Evolutionary conservation across 768 basidiomycete species (phyloP), one percentile per base, ranked within the genome.

Genomic region (Naematelia aurantialba): DNA sequence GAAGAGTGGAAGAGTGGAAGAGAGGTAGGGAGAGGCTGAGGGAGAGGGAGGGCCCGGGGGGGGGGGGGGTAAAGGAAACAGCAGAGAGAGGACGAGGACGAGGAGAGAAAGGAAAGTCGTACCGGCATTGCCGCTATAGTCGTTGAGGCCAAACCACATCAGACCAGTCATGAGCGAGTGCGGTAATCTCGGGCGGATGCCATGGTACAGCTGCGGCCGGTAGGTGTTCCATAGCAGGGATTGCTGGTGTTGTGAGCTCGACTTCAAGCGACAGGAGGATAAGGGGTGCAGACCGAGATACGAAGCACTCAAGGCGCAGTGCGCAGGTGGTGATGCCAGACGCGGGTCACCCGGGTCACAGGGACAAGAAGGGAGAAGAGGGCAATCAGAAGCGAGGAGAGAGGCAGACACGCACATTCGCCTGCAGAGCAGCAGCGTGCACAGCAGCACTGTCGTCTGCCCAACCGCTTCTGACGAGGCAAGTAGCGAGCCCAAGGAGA

Each of bases 121-220:
- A 63, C 80, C 70, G 19, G 63, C 59, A 57, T 76, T 74, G 0
- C 89, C 87, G 70, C 85, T 81, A 71, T 85, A 96, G 78, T 94
- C 83, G 39, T 89, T 85, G 5, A 89, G 86, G 27, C 92, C 89
- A 74, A 89, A 91, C 93, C 93, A 97, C 77, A 94, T 84, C 30
- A 98, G 83, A 12, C 93, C 93, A 1, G 89, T 90, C 85, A 92
- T 83, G 25, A 97, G 82, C n/a, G 89, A 90, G 67, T 89, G 85
- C 0, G 92, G 91, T 62, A 90, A 79, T 45, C 87, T 82, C 12
- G 93, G 89, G 50, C 89, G 80, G 46, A 96, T 81, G 19, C 93
- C 93, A 77, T 96, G 94, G 79, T 98, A 98, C n/a, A 96, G 82
- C 69, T 91, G 89, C 0, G 93, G 90, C 44, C 93, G 81, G 77